Evolutionary conservation across 345 rosid genomes (phyloP).

Genomic region (Eucalyptus virginea): DNA sequence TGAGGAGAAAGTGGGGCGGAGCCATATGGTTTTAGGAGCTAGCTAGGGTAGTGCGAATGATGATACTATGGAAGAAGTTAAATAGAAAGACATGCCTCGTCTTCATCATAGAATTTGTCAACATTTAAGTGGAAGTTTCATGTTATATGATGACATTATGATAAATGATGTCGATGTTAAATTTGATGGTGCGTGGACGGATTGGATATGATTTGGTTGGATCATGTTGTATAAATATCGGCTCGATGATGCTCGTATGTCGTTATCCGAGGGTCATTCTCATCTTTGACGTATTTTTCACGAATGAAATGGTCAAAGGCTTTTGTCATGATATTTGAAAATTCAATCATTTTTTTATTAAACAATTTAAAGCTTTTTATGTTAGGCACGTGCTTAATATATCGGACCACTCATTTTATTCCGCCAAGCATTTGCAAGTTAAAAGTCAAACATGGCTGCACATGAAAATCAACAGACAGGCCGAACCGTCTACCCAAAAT

Average conservation of each 20-base stretch:
- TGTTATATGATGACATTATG: background rate
- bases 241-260: background rate
- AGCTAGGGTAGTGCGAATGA: background rate
- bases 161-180: background rate
- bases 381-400: background rate
- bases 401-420: background rate
- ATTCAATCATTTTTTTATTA: background rate
- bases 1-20: conserved; percentile 20
- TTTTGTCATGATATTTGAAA: background rate
- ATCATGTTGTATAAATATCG: background rate
- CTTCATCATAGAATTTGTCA: background rate
- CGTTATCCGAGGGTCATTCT: background rate
- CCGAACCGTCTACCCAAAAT: background rate
- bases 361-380: background rate
- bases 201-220: background rate
- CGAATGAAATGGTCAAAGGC: background rate
- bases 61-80: background rate
- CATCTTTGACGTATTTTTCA: background rate
- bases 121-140: background rate
- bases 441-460: background rate
- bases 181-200: background rate
- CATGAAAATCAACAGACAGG: background rate
- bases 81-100: background rate
- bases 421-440: background rate
- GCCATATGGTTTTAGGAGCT: background rate